Evolutionary conservation across 2,329 filamentous ascomycete species (phyloP).

Genomic region (Trichophyton schoenleinii): DNA sequence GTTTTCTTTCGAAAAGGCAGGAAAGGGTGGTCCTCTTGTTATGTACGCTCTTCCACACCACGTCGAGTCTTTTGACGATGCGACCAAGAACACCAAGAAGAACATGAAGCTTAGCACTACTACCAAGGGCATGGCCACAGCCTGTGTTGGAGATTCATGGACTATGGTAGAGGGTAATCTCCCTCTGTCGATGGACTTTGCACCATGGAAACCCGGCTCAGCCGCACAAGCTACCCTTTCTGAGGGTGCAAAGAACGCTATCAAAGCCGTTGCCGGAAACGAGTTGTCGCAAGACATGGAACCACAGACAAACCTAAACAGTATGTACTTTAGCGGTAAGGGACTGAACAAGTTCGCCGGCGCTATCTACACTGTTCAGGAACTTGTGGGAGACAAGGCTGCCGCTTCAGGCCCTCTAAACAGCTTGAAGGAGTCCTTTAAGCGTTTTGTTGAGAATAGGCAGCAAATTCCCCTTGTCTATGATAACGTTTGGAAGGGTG

Average conservation of each 20-base stretch:
- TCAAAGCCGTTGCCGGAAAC: slow-evolving; percentile 50
- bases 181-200: slow-evolving; percentile 61
- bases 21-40: slow-evolving; percentile 50
- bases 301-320: slow-evolving; percentile 61
- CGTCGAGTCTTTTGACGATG: slow-evolving; percentile 55
- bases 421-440: slow-evolving; percentile 55
- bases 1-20: slow-evolving; percentile 60
- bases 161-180: slow-evolving; percentile 64
- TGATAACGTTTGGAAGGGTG: slow-evolving; percentile 58
- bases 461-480: slow-evolving; percentile 51
- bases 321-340: slow-evolving; percentile 91
- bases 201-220: slow-evolving; percentile 54
- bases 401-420: slow-evolving; percentile 47
- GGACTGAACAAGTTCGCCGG: slow-evolving; percentile 64
- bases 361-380: slow-evolving; percentile 52
- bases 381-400: slow-evolving; percentile 47
- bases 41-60: slow-evolving; percentile 91
- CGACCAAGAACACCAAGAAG: slow-evolving; percentile 39
- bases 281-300: slow-evolving; percentile 68
- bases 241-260: slow-evolving; percentile 43
- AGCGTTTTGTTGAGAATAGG: slow-evolving; percentile 52
- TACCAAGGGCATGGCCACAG: slow-evolving; percentile 70
- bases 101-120: slow-evolving; percentile 58
- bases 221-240: slow-evolving; percentile 31
- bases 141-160: slow-evolving; percentile 61